Percentiles rank a stretch among this genome's conserved stretches.
Conservation (phyloP, 2,329 filamentous ascomycete species). For the Pseudohalonectria lignicola region DNA sequence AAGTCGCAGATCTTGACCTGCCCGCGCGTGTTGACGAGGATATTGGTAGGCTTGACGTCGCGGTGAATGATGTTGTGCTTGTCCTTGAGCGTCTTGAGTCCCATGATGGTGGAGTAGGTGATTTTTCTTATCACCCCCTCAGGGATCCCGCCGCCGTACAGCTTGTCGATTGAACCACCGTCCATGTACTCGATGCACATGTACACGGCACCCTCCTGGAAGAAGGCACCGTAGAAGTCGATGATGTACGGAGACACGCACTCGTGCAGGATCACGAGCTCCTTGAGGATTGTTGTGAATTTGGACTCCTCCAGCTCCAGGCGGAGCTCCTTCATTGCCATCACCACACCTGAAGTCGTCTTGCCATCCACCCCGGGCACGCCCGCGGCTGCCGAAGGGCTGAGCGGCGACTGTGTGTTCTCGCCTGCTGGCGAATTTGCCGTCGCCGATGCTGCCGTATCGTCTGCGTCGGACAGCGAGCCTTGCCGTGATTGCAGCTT, state of each 20-base stretch:
- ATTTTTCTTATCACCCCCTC: conserved; percentile 85
- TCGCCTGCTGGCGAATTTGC: too few relatives aligned
- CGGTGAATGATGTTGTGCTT: conserved; percentile 99
- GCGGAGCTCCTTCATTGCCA: conserved; percentile 99
- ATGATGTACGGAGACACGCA: conserved; percentile 95
- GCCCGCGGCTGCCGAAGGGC: conserved; percentile 4
- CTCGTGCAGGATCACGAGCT: conserved; percentile 89
- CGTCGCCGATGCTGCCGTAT: too few relatives aligned
- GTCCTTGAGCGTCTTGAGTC: conserved; percentile 86
- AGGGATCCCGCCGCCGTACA: conserved; percentile 84
- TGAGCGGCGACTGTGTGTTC: not conserved
- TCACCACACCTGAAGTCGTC: conserved; percentile 58
- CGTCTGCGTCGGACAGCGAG: conserved; percentile 2
- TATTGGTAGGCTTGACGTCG: conserved; percentile 98
- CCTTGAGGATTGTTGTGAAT: conserved; percentile 94
- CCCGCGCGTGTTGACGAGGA: conserved; percentile 78
- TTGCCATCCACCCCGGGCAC: conserved; percentile 22
- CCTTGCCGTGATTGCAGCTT: conserved; percentile 20
- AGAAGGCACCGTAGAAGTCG: conserved; percentile 97
- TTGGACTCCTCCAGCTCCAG: conserved; percentile 94
- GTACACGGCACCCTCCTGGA: conserved; percentile 96
- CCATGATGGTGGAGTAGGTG: conserved; percentile 79
- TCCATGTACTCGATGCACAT: conserved; percentile 99
- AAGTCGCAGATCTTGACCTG: conserved; percentile 99
- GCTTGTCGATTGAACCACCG: conserved; percentile 91